Conservation (phyloP, 306 rosid species). For the Inga oerstediana region DNA sequence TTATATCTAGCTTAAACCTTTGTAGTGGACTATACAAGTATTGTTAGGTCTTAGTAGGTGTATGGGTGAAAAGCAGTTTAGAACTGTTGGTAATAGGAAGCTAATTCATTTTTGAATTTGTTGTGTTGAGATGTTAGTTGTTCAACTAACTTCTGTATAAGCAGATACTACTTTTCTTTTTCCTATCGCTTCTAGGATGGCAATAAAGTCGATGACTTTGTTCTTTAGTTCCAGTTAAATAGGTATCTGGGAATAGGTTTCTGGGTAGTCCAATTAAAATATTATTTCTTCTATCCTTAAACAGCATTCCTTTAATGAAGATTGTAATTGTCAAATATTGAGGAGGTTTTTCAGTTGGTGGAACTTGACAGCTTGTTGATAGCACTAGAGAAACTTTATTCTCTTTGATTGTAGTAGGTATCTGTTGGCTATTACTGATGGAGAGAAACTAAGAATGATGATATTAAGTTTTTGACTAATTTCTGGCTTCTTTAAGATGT, state of each 20-base stretch:
- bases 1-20: constrained; percentile 13
- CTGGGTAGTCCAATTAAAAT: background rate
- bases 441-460: background rate
- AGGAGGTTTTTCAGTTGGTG: constrained; percentile 22
- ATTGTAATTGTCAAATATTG: constrained; percentile 14
- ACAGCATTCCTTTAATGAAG: background rate
- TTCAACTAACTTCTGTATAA: background rate
- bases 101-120: background rate
- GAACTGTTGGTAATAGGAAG: background rate
- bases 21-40: background rate
- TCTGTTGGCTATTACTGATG: constrained; percentile 7
- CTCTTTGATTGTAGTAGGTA: background rate
- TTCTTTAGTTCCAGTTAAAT: background rate
- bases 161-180: background rate
- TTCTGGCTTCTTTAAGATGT: constrained; percentile 20
- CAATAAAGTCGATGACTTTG: background rate
- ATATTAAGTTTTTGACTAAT: background rate
- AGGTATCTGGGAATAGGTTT: background rate
- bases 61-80: background rate
- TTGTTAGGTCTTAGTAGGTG: background rate
- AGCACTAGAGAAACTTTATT: constrained; percentile 6
- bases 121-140: background rate
- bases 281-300: background rate
- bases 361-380: constrained; percentile 18
- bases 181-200: background rate